A percentile compares a stretch with the other conserved stretches of the same genome.
Evolutionary conservation across 2,329 filamentous ascomycete species (phyloP).

Genomic region (Neofusicoccum kwambonambiense): DNA sequence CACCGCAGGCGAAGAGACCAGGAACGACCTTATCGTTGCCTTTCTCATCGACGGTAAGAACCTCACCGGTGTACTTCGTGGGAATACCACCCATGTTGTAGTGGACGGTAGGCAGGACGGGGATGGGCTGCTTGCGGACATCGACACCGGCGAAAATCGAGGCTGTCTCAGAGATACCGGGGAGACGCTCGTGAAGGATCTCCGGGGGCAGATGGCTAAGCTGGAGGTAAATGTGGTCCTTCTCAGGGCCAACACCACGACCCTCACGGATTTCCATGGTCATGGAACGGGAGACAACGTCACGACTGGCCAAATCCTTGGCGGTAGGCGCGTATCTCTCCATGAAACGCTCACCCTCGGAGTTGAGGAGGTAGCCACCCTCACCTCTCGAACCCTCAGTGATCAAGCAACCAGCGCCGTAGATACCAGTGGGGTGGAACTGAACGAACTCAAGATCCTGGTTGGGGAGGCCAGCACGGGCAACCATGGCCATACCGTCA

Average conservation of each 20-base stretch:
- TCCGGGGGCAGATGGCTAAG: slow-evolving; percentile 92
- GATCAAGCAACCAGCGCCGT: slow-evolving; percentile 95
- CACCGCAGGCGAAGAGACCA: slow-evolving; percentile 92
- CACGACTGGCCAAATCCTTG: slow-evolving; percentile 94
- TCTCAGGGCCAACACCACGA: slow-evolving; percentile 92
- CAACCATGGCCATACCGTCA: slow-evolving; percentile 99
- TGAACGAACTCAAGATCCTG: slow-evolving; percentile 99
- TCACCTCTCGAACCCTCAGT: slow-evolving; percentile 97
- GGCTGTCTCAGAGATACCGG: slow-evolving; percentile 97
- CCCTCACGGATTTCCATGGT: slow-evolving; percentile 97
- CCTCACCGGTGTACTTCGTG: slow-evolving; percentile 95
- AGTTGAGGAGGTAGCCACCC: slow-evolving; percentile 96
- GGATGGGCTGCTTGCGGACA: slow-evolving; percentile 94
- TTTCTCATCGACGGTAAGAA: slow-evolving; percentile 79
- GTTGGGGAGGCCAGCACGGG: slow-evolving; percentile 94
- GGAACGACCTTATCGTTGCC: slow-evolving; percentile 93
- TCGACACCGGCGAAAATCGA: slow-evolving; percentile 97
- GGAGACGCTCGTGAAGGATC: slow-evolving; percentile 91
- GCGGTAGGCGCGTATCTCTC: slow-evolving; percentile 96
- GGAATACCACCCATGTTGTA: slow-evolving; percentile 99
- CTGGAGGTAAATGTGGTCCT: slow-evolving; percentile 98
- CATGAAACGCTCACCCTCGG: slow-evolving; percentile 98
- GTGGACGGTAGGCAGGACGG: slow-evolving; percentile 93
- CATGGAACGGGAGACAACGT: slow-evolving; percentile 97
- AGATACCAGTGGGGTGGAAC: slow-evolving; percentile 99